phyloP scores from a whole-genome alignment of 257 asterid species.

The Fraxinus cuspidata region DNA sequence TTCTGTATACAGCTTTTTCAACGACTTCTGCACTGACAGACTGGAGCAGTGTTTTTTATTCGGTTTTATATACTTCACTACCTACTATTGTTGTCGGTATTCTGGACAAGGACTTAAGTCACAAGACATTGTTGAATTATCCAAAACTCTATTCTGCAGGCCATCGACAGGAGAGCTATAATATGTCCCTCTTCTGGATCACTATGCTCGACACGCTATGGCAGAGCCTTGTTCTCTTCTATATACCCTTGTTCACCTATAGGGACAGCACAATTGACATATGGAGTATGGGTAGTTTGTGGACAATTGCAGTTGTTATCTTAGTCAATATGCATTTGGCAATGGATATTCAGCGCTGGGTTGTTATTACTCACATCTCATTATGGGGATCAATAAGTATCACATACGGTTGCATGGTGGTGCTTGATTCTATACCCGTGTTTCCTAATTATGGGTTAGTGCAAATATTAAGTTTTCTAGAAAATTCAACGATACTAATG shows the following conservation, averaged over 20 bases:
- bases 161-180: conserved; percentile 91
- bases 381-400: conserved; percentile 86
- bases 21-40: conserved; percentile 95
- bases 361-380: conserved; percentile 72
- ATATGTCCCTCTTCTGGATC: conserved; percentile 84
- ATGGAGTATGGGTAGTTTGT: conserved; percentile 98
- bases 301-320: conserved; percentile 93
- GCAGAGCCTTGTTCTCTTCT: conserved; percentile 98
- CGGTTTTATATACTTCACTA: conserved; percentile 86
- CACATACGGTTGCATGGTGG: conserved; percentile 56
- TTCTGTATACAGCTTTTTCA: conserved; percentile 85
- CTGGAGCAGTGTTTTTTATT: conserved; percentile 94
- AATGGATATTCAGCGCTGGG: conserved; percentile 93
- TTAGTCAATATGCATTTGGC: conserved; percentile 92
- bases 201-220: conserved; percentile 92
- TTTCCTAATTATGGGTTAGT: conserved; percentile 90
- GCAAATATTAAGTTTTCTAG: conserved; percentile 18
- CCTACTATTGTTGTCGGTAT: conserved; percentile 95
- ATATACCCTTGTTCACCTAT: conserved; percentile 69
- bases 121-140: conserved; percentile 75
- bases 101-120: conserved; percentile 89
- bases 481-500: conserved; percentile 12
- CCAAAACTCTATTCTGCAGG: conserved; percentile 97
- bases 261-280: conserved; percentile 81
- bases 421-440: conserved; percentile 75